These are phyloP conservation scores for Lichtheimia hyalospora DNA, from an alignment of 371 early-diverging fungal species.

Conservation along the genomic window DNA sequence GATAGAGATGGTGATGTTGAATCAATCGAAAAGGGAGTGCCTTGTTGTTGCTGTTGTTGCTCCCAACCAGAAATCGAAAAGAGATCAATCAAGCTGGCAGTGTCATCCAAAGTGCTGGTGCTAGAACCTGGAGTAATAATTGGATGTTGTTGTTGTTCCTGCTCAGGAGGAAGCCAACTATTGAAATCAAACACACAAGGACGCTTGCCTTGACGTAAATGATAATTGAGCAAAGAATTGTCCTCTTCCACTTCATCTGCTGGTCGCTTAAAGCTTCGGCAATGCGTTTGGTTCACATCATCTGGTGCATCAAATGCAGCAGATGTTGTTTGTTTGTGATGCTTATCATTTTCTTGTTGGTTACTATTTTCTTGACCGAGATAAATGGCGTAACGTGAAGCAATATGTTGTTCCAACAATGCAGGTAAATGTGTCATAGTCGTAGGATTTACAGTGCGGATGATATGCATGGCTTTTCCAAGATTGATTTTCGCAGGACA, in stretches of 20 bases:
- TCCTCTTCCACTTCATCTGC: not conserved
- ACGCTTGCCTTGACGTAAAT: not conserved
- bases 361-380: not conserved
- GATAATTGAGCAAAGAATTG: not conserved
- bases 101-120: not conserved
- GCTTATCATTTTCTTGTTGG: not conserved
- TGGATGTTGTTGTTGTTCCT: slow-evolving; percentile 6
- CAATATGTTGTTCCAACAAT: not conserved
- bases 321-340: not conserved
- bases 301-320: not conserved
- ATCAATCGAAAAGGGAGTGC: not conserved
- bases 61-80: not conserved
- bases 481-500: not conserved
- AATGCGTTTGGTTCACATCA: not conserved
- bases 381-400: not conserved
- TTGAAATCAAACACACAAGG: slow-evolving; percentile 9
- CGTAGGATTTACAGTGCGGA: not conserved
- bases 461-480: not conserved
- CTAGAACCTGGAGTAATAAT: not conserved
- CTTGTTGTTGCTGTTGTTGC: not conserved
- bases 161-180: slow-evolving; percentile 16
- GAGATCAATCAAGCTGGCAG: not conserved
- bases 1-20: not conserved
- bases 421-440: too few species aligned
- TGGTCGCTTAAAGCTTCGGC: not conserved